Conservation (phyloP, 331 rosid species). For the Rosa hybrid region DNA sequence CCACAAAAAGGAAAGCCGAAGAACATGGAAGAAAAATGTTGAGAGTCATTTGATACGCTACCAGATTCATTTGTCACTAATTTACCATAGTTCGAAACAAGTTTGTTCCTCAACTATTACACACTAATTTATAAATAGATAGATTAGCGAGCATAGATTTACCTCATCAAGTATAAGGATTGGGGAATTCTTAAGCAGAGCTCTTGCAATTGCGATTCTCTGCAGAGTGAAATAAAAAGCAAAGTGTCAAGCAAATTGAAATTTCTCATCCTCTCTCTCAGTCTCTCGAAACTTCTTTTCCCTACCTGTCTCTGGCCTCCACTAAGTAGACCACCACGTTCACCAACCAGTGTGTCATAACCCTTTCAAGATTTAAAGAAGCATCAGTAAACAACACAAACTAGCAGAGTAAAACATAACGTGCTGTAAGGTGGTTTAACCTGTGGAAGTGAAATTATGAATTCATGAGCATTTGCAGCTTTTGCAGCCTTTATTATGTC, state of each 20-base stretch:
- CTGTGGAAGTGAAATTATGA: conserved; percentile 93
- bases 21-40: conserved; percentile 4
- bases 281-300: background rate
- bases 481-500: conserved; percentile 96
- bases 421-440: conserved; percentile 37
- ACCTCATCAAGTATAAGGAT: conserved; percentile 92
- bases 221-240: conserved; percentile 36
- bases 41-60: background rate
- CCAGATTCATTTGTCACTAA: background rate
- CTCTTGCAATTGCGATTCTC: conserved; percentile 95
- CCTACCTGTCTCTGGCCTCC: conserved; percentile 98
- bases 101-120: background rate
- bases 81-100: background rate
- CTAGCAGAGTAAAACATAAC: conserved; percentile 16
- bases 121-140: background rate
- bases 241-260: conserved; percentile 25
- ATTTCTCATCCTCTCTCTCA: background rate
- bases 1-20: background rate
- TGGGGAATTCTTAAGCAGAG: conserved; percentile 87
- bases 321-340: conserved; percentile 93
- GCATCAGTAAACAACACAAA: conserved; percentile 18
- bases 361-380: conserved; percentile 51
- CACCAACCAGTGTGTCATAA: conserved; percentile 91
- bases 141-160: conserved; percentile 16
- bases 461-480: conserved; percentile 98